Evolutionary conservation across 2,329 filamentous ascomycete genomes (phyloP).

Genomic region (Lecanicillium sp.): DNA sequence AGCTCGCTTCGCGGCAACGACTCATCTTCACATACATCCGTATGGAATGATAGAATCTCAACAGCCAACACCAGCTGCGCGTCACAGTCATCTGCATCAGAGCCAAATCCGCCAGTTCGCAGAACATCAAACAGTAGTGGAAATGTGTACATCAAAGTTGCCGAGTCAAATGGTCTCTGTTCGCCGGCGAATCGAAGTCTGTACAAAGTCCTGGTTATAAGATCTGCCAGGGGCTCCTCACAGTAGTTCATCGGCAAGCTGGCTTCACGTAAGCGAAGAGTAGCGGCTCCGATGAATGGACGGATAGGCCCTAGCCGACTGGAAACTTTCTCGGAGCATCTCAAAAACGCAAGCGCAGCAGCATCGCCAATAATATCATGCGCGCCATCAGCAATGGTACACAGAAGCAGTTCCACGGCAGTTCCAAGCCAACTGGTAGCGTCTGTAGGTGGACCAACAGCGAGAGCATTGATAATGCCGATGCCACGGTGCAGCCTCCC

Average conservation of each 20-base stretch:
- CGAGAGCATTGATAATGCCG: slow-evolving; percentile 75
- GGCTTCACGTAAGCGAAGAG: slow-evolving; percentile 69
- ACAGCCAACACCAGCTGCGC: slow-evolving; percentile 83
- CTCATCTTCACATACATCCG: slow-evolving; percentile 65
- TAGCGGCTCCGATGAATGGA: slow-evolving; percentile 80
- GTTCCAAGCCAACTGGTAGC: slow-evolving; percentile 81
- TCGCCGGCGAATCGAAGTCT: slow-evolving; percentile 83
- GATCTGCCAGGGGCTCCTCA: slow-evolving; percentile 72
- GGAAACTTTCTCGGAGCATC: slow-evolving; percentile 68
- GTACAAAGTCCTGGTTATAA: slow-evolving; percentile 85
- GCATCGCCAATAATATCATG: slow-evolving; percentile 73
- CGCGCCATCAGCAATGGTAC: slow-evolving; percentile 70
- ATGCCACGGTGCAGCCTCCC: slow-evolving; percentile 71
- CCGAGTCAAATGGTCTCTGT: slow-evolving; percentile 84
- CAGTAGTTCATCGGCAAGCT: slow-evolving; percentile 64
- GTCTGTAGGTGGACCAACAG: slow-evolving; percentile 81
- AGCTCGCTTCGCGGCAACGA: slow-evolving; percentile 70
- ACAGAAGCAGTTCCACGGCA: slow-evolving; percentile 65
- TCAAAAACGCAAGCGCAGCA: slow-evolving; percentile 69
- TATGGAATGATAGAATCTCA: slow-evolving; percentile 85
- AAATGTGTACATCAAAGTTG: slow-evolving; percentile 80
- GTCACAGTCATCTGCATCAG: slow-evolving; percentile 68
- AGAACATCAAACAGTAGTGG: slow-evolving; percentile 75
- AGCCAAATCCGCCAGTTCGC: slow-evolving; percentile 67
- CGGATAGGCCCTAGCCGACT: slow-evolving; percentile 66